Evolutionary conservation across 768 basidiomycete species (phyloP).

Genomic region (Chalciporus chontae): DNA sequence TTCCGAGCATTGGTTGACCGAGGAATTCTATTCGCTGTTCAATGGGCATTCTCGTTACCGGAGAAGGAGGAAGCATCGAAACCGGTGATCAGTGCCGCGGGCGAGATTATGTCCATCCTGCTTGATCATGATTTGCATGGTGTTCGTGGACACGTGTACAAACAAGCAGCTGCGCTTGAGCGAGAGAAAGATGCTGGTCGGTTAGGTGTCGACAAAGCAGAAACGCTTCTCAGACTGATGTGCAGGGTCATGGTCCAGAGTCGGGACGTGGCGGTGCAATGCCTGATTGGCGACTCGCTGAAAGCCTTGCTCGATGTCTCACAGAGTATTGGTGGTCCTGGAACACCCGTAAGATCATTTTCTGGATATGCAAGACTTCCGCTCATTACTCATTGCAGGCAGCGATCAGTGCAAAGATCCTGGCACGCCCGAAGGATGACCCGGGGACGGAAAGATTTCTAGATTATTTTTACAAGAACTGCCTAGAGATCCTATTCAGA

Average conservation of each 20-base stretch:
- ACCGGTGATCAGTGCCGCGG: constrained; percentile 73
- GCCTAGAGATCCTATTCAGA: constrained; percentile 71
- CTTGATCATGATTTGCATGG: constrained; percentile 90
- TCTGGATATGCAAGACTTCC: not conserved
- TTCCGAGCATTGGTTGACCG: constrained; percentile 87
- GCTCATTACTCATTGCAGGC: constrained; percentile 16
- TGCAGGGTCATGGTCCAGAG: constrained; percentile 77
- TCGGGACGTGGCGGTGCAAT: constrained; percentile 82
- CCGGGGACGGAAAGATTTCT: constrained; percentile 85
- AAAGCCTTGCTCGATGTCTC: constrained; percentile 81
- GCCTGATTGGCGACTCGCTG: constrained; percentile 85
- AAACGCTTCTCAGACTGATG: constrained; percentile 72
- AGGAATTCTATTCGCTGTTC: constrained; percentile 85
- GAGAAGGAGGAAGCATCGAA: constrained; percentile 50
- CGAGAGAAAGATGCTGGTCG: constrained; percentile 56
- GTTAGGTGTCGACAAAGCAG: constrained; percentile 58
- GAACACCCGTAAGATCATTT: constrained; percentile 32
- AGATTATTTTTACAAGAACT: constrained; percentile 90
- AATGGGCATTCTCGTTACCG: constrained; percentile 81
- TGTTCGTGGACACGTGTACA: constrained; percentile 79
- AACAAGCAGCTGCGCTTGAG: constrained; percentile 72
- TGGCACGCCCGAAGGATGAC: constrained; percentile 71
- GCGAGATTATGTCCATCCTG: constrained; percentile 79
- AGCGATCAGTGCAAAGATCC: constrained; percentile 39
- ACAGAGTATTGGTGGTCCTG: constrained; percentile 36